Conservation (phyloP, 805 yeast species). For the Yamadazyma akitaensis region DNA sequence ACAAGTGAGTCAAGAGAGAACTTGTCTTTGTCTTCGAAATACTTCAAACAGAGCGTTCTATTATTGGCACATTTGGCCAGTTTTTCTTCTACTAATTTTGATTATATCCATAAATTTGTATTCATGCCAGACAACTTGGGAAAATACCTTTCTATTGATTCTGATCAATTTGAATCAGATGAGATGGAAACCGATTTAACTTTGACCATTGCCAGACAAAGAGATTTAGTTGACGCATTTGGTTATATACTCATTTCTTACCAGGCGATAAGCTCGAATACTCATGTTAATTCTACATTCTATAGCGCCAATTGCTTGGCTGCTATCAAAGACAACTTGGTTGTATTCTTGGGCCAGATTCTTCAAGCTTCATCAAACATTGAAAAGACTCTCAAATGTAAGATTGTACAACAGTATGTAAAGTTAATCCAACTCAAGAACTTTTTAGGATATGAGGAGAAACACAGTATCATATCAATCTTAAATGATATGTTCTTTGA, state of each 20-base stretch:
- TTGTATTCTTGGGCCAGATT: constrained; percentile 65
- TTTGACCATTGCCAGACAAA: constrained; percentile 53
- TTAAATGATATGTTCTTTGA: constrained; percentile 53
- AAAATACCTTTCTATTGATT: constrained; percentile 23
- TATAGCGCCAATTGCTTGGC: constrained; percentile 35
- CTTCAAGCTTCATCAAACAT: constrained; percentile 62
- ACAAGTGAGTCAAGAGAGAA: constrained; percentile 51
- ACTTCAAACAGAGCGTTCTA: constrained; percentile 59
- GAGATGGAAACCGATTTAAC: constrained; percentile 19
- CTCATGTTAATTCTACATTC: constrained; percentile 5
- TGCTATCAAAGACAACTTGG: constrained; percentile 59
- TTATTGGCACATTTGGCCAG: constrained; percentile 44
- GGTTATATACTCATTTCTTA: constrained; percentile 52
- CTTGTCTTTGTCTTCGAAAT: constrained; percentile 50
- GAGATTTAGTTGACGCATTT: constrained; percentile 56
- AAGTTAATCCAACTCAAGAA: constrained; percentile 49
- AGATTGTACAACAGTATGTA: constrained; percentile 63
- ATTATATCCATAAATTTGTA: constrained; percentile 39
- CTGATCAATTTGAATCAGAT: constrained; percentile 10
- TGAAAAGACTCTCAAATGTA: constrained; percentile 66
- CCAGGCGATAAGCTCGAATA: constrained; percentile 26
- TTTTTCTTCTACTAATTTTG: constrained; percentile 52
- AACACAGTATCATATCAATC: constrained; percentile 59
- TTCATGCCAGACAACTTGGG: constrained; percentile 44
- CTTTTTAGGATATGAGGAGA: constrained; percentile 53